phyloP scores from a whole-genome alignment of 371 early-diverging fungal species.

The Fennellomyces sp. region DNA sequence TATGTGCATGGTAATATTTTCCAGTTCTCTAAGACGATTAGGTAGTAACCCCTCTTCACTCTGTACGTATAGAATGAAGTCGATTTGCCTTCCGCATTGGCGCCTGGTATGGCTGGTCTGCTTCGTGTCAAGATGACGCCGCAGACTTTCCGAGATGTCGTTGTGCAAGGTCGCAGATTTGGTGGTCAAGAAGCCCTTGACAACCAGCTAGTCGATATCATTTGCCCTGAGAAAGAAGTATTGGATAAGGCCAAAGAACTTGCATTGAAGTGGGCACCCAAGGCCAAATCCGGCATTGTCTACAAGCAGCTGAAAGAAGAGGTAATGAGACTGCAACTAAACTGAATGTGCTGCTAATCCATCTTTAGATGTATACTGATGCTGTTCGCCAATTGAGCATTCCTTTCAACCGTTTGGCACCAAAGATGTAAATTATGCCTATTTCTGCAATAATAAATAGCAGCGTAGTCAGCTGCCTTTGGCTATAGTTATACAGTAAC shows the following conservation, averaged over 20 bases:
- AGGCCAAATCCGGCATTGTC: slow-evolving; percentile 51
- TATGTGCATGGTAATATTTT: slow-evolving; percentile 62
- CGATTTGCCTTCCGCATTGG: slow-evolving; percentile 70
- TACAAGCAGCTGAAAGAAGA: slow-evolving; percentile 53
- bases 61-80: slow-evolving; percentile 77
- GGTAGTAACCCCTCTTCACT: background rate
- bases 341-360: background rate
- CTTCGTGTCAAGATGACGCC: slow-evolving; percentile 65
- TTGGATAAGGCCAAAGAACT: slow-evolving; percentile 56
- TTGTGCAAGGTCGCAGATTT: slow-evolving; percentile 72
- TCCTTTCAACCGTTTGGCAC: slow-evolving; percentile 28
- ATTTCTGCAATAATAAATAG: background rate
- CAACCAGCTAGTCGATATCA: slow-evolving; percentile 63
- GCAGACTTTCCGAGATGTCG: slow-evolving; percentile 60
- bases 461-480: too few species aligned
- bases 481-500: too few species aligned
- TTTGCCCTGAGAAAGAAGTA: slow-evolving; percentile 50
- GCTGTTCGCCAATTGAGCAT: slow-evolving; percentile 12
- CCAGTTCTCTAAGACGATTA: too few species aligned
- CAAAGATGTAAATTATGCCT: slow-evolving; percentile 24
- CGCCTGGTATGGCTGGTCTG: slow-evolving; percentile 79
- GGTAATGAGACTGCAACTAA: too few species aligned
- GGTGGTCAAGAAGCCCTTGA: slow-evolving; percentile 67
- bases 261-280: slow-evolving; percentile 60
- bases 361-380: slow-evolving; percentile 13